Conservation (phyloP, 306 rosid genomes). For the Gynostemma pentaphyllum region DNA sequence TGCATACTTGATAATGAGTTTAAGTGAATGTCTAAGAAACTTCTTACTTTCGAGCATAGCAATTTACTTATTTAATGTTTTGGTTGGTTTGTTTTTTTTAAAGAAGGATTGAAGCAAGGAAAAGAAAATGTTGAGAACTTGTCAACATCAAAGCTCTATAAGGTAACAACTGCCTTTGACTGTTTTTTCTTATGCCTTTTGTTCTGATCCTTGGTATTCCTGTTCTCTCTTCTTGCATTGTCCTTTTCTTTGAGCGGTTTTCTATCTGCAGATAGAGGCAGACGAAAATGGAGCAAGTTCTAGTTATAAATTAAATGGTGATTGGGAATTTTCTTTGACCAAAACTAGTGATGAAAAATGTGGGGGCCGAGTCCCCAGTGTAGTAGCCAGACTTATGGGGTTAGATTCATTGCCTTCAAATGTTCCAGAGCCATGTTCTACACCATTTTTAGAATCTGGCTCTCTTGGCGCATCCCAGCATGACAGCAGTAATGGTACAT, state of each 20-base stretch:
- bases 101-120: constrained; percentile 43
- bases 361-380: constrained; percentile 63
- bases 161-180: constrained; percentile 29
- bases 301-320: constrained; percentile 35
- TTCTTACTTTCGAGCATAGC: not conserved
- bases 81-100: constrained; percentile 22
- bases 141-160: constrained; percentile 26
- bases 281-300: constrained; percentile 44
- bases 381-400: constrained; percentile 92
- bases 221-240: not conserved
- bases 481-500: constrained; percentile 22
- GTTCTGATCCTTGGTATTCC: not conserved
- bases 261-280: constrained; percentile 39
- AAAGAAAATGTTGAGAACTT: constrained; percentile 45
- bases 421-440: constrained; percentile 31
- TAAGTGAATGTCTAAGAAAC: constrained; percentile 1
- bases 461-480: constrained; percentile 33
- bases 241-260: not conserved
- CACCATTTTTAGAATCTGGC: constrained; percentile 24
- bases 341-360: constrained; percentile 52
- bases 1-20: constrained; percentile 2
- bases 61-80: constrained; percentile 5
- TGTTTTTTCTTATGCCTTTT: not conserved
- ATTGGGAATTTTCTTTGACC: constrained; percentile 41
- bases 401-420: constrained; percentile 65